phyloP scores from a whole-genome alignment of 1,139 yeast genomes.

The Blastobotrys indianensis region DNA sequence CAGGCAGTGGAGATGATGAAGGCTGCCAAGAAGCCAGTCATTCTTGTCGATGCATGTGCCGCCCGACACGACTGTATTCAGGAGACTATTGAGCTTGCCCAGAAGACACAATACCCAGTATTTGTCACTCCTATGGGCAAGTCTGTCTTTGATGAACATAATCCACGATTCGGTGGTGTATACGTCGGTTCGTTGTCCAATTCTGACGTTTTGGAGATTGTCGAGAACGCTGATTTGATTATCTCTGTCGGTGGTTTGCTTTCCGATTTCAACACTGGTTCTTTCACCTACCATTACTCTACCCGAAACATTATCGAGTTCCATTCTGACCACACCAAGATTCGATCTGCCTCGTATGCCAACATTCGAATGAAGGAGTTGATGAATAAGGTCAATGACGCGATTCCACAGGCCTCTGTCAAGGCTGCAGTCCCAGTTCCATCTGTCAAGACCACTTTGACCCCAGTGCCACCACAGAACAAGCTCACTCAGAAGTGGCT shows the following conservation, averaged over 20 bases:
- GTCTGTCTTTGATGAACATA: constrained; percentile 67
- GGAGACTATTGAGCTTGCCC: constrained; percentile 59
- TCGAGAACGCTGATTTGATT: constrained; percentile 71
- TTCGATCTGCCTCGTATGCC: constrained; percentile 69
- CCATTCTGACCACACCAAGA: constrained; percentile 82
- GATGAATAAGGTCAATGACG: constrained; percentile 42
- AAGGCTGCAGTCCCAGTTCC: constrained; percentile 22
- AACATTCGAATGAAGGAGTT: constrained; percentile 73
- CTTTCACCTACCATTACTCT: constrained; percentile 74
- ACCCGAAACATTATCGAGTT: constrained; percentile 79
- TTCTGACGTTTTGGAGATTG: constrained; percentile 70
- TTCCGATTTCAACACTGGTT: constrained; percentile 87
- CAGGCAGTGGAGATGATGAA: constrained; percentile 48
- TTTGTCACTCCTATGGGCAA: constrained; percentile 91
- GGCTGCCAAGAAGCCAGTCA: constrained; percentile 60
- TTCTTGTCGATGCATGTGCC: constrained; percentile 85
- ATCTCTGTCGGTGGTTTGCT: constrained; percentile 75
- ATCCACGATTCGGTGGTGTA: constrained; percentile 78
- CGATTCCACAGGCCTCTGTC: constrained; percentile 15
- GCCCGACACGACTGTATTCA: constrained; percentile 63
- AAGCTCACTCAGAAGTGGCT: constrained; percentile 69
- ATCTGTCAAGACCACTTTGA: constrained; percentile 18
- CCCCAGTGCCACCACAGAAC: constrained; percentile 31
- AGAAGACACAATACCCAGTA: constrained; percentile 71
- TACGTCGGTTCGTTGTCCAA: constrained; percentile 75